Evolutionary conservation across 2,329 filamentous ascomycete species (phyloP), one percentile per base, ranked within the genome.

Genomic region (Colletotrichum neosansevieriae): DNA sequence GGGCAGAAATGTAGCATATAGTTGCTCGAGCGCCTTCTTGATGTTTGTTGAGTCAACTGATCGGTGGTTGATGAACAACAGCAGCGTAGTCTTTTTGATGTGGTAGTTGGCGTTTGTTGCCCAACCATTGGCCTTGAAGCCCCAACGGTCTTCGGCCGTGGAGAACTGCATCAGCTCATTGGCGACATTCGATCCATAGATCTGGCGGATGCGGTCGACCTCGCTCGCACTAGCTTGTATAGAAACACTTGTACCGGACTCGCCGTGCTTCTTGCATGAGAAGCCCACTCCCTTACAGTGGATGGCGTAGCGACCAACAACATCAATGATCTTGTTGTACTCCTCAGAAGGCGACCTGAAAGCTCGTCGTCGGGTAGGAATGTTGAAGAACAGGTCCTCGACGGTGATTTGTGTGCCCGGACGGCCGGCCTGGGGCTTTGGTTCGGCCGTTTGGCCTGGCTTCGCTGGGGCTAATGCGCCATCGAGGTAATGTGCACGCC

Each of bases 21-120:
- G 94, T 75, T 97, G 94, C 79, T 99, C 96, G 3, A 99, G 79
- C 1, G 93, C 92, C 78, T 95, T 97, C 75, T 94, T 96, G 72
- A 99, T 92, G 50, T 89, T 88, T 0, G 90, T 89, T 0, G 95
- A 98, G 72, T 99, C 96, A 10, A 99, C 96, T 13, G 93, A 91
- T 45, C 96, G 91, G 76, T 98, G 93, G 73, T 99, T 99, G 82
- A 99, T 98, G 81, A 99, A 99, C 0, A 99, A 85, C 3, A 99
- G 82, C 21, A 98, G 82, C 0, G 88, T 92, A 0, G 94, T 98
- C 78, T 93, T 92, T 79, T 98, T 99, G 71, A 94, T 91, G 76
- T 92, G 92, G 77, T 98, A 97, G 75, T 99, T 99, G 49, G 96
- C 96, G 78, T 96, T 98, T 58, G 93, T 98, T 34, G 92, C 90